phyloP scores from a whole-genome alignment of 306 rosid genomes.

The Carpinus viminea region DNA sequence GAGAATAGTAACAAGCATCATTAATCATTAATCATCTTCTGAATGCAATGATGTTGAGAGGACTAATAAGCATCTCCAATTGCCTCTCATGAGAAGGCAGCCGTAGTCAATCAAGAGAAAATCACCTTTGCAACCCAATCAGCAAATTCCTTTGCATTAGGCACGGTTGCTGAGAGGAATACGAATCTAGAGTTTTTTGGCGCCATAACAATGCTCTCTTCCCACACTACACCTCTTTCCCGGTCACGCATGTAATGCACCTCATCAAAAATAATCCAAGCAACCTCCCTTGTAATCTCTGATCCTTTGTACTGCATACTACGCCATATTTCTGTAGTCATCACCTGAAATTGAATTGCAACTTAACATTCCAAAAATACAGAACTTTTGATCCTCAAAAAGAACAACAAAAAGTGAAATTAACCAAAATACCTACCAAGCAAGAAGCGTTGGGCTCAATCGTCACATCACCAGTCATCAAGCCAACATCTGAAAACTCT shows the following conservation, averaged over 20 bases:
- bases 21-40: background rate
- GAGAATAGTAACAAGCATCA: background rate
- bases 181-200: slow-evolving; percentile 89
- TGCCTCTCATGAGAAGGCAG: background rate
- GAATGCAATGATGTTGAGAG: background rate
- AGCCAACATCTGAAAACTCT: slow-evolving; percentile 93
- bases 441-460: slow-evolving; percentile 93
- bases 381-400: background rate
- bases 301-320: slow-evolving; percentile 99
- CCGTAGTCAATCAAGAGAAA: slow-evolving; percentile 8
- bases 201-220: slow-evolving; percentile 97
- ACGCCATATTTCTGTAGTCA: slow-evolving; percentile 98
- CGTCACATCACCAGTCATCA: slow-evolving; percentile 97
- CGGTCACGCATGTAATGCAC: slow-evolving; percentile 98
- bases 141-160: slow-evolving; percentile 92
- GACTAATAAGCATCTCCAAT: background rate
- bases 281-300: slow-evolving; percentile 84
- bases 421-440: slow-evolving; percentile 49
- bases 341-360: slow-evolving; percentile 56
- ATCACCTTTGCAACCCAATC: slow-evolving; percentile 96
- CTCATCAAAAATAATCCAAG: slow-evolving; percentile 94
- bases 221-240: slow-evolving; percentile 98
- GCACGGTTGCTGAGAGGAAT: slow-evolving; percentile 93
- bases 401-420: background rate
- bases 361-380: background rate